Conservation (phyloP, 2,329 filamentous ascomycete species). For the Alternaria gansuensis region DNA sequence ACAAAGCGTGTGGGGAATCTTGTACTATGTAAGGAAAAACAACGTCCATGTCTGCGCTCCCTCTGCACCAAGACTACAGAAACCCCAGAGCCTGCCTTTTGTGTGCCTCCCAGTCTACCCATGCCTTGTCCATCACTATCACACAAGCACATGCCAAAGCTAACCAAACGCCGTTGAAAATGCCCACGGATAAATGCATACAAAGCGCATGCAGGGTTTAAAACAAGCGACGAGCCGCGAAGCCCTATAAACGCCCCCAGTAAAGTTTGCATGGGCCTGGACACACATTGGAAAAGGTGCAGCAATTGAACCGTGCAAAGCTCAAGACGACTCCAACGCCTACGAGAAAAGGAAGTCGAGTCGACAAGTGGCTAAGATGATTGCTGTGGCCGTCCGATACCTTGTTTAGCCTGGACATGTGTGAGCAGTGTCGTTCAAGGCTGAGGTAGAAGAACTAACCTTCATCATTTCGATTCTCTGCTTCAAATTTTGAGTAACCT, state of each 20-base stretch:
- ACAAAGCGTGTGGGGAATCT: constrained; percentile 30
- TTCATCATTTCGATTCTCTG: constrained; percentile 99
- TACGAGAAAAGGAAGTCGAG: background rate
- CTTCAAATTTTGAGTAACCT: constrained; percentile 97
- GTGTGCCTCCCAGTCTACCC: constrained; percentile 9
- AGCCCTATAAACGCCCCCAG: constrained; percentile 9
- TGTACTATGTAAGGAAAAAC: constrained; percentile 17
- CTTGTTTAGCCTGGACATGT: constrained; percentile 50
- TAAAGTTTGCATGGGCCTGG: constrained; percentile 2
- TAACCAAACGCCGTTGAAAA: constrained; percentile 23
- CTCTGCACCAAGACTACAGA: constrained; percentile 1
- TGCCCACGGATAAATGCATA: constrained; percentile 24
- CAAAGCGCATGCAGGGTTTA: constrained; percentile 9
- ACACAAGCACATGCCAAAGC: constrained; percentile 15
- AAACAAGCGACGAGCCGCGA: constrained; percentile 14
- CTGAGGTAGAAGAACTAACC: constrained; percentile 55
- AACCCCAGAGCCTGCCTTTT: background rate
- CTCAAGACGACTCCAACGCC: background rate
- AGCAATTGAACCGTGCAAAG: constrained; percentile 11
- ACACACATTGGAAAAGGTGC: constrained; percentile 11
- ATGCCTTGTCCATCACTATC: constrained; percentile 20
- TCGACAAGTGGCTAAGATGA: constrained; percentile 10
- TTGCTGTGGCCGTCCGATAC: constrained; percentile 44
- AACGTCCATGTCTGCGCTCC: constrained; percentile 2
- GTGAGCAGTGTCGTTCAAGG: constrained; percentile 22